phyloP scores from a whole-genome alignment of 2,329 filamentous ascomycete genomes.

The Endocalyx cinctus region DNA sequence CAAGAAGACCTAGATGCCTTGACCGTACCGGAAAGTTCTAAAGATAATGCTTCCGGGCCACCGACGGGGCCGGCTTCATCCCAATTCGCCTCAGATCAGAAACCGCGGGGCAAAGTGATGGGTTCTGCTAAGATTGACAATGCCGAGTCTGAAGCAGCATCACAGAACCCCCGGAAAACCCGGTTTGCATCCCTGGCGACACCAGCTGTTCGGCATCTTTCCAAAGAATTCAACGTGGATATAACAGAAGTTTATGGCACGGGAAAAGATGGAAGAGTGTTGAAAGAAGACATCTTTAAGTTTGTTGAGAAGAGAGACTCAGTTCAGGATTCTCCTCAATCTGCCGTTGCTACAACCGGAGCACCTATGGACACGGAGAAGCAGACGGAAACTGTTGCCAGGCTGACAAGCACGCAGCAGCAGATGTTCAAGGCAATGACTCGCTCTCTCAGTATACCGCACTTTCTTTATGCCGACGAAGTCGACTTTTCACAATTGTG shows the following conservation, averaged over 20 bases:
- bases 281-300: slow-evolving; percentile 85
- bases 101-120: slow-evolving; percentile 3
- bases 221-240: slow-evolving; percentile 72
- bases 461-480: slow-evolving; percentile 93
- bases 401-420: slow-evolving; percentile 73
- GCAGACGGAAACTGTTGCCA: slow-evolving; percentile 64
- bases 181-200: slow-evolving; percentile 77
- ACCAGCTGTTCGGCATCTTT: slow-evolving; percentile 84
- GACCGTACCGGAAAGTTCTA: slow-evolving; percentile 29
- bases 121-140: slow-evolving; percentile 5
- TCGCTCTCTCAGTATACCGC: slow-evolving; percentile 80
- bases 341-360: slow-evolving; percentile 27
- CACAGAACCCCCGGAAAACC: slow-evolving; percentile 37
- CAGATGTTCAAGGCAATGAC: slow-evolving; percentile 99
- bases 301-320: slow-evolving; percentile 52
- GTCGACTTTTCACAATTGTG: slow-evolving; percentile 75
- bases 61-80: slow-evolving; percentile 18
- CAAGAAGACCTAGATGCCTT: slow-evolving; percentile 49
- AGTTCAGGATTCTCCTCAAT: slow-evolving; percentile 18
- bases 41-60: slow-evolving; percentile 21
- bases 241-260: slow-evolving; percentile 78
- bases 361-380: slow-evolving; percentile 33
- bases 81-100: slow-evolving; percentile 12
- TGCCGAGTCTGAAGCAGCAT: too few relatives aligned
- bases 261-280: slow-evolving; percentile 82